Evolutionary conservation across 257 asterid species (phyloP).

Genomic region (Gentiana straminea): DNA sequence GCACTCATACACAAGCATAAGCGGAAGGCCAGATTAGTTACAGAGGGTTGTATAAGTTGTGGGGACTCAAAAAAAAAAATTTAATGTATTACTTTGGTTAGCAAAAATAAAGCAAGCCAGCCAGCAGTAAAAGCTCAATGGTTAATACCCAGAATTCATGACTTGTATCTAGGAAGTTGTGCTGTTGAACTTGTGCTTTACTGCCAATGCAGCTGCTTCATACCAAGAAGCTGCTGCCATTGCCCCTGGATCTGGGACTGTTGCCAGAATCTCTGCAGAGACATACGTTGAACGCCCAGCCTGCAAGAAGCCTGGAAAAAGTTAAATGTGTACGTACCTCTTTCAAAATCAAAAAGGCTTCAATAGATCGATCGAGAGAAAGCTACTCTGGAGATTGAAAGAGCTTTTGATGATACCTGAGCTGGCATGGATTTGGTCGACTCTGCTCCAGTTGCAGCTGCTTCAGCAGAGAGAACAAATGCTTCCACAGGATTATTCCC

Average conservation of each 20-base stretch:
- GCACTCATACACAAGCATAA: conserved; percentile 15
- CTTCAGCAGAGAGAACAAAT: conserved; percentile 74
- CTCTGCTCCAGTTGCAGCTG: conserved; percentile 80
- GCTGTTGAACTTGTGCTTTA: conserved; percentile 26
- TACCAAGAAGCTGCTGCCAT: conserved; percentile 95
- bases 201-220: conserved; percentile 66
- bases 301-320: conserved; percentile 27
- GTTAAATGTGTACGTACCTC: no score
- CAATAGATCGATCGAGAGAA: neutral
- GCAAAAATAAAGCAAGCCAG: conserved; percentile 25
- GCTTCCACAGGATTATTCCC: conserved; percentile 75
- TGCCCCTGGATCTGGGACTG: conserved; percentile 94
- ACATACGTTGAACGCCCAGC: conserved; percentile 92
- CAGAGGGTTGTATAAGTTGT: conserved; percentile 7
- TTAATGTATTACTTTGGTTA: conserved; percentile 8
- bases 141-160: conserved; percentile 1
- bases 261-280: conserved; percentile 62
- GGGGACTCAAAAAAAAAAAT: neutral
- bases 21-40: conserved; percentile 25
- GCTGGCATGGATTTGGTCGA: conserved; percentile 84
- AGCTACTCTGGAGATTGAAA: no score
- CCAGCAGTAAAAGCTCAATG: conserved; percentile 11
- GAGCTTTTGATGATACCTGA: conserved; percentile 33
- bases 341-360: neutral
- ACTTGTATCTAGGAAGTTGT: conserved; percentile 14